A percentile compares a stretch with the other conserved stretches of the same genome.
phyloP scores from a whole-genome alignment of 2,329 filamentous ascomycete species.

The Colletotrichum filicis region DNA sequence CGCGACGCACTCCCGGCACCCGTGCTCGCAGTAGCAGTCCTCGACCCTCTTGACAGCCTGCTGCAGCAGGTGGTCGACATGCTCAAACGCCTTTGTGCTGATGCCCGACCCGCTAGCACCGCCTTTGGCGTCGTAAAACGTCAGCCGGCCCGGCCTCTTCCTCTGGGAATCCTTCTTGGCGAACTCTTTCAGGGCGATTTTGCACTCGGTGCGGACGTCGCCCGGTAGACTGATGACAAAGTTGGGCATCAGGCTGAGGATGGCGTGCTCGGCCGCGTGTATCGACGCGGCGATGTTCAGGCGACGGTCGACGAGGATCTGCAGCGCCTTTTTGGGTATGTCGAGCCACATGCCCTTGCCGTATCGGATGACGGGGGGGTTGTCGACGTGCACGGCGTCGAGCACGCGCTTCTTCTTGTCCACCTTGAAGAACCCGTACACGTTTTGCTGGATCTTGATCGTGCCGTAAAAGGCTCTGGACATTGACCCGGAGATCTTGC shows the following conservation, averaged over 20 bases:
- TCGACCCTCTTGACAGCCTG: slow-evolving; percentile 83
- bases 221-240: slow-evolving; percentile 91
- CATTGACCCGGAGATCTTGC: slow-evolving; percentile 70
- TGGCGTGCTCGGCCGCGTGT: slow-evolving; percentile 92
- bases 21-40: slow-evolving; percentile 79
- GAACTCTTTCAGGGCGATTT: slow-evolving; percentile 88
- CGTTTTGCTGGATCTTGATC: slow-evolving; percentile 86
- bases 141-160: slow-evolving; percentile 88
- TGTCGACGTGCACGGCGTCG: slow-evolving; percentile 92
- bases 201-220: slow-evolving; percentile 95
- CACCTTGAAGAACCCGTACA: slow-evolving; percentile 98
- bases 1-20: slow-evolving; percentile 91
- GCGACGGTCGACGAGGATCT: slow-evolving; percentile 77
- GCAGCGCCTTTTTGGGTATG: slow-evolving; percentile 81
- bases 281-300: slow-evolving; percentile 90
- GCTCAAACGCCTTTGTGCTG: slow-evolving; percentile 93
- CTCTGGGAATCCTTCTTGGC: slow-evolving; percentile 74
- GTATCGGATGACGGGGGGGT: slow-evolving; percentile 86
- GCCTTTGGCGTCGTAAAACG: slow-evolving; percentile 95
- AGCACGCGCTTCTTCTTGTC: slow-evolving; percentile 86
- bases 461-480: slow-evolving; percentile 85
- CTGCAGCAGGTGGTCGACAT: slow-evolving; percentile 80
- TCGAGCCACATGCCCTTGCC: slow-evolving; percentile 97
- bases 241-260: slow-evolving; percentile 87
- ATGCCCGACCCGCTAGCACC: slow-evolving; percentile 86